phyloP scores from a whole-genome alignment of 495 filamentous ascomycete species.

The Tuber microsphaerosporum region DNA sequence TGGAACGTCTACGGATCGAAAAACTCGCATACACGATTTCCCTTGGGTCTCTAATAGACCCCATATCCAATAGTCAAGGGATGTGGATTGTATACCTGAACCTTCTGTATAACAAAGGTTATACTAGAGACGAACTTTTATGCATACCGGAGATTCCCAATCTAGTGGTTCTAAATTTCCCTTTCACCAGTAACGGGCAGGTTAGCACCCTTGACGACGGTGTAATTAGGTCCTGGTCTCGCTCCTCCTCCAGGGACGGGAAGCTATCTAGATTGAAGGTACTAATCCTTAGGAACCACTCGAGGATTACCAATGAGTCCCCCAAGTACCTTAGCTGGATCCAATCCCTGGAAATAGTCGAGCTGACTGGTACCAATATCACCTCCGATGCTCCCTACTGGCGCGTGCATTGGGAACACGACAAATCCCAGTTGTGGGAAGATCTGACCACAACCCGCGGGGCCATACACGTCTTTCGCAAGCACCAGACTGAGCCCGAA shows the following conservation, averaged over 20 bases:
- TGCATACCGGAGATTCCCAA: conserved; percentile 25
- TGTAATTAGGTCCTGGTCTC: conserved; percentile 29
- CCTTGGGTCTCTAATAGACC: conserved; percentile 21
- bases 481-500: not conserved
- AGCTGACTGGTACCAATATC: conserved; percentile 48
- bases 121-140: conserved; percentile 31
- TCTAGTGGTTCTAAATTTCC: conserved; percentile 25
- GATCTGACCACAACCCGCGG: not conserved
- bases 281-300: conserved; percentile 27
- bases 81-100: conserved; percentile 33
- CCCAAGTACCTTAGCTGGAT: conserved; percentile 43
- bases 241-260: conserved; percentile 24
- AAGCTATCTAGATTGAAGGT: conserved; percentile 25
- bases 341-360: conserved; percentile 52
- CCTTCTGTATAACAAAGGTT: conserved; percentile 23
- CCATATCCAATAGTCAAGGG: conserved; percentile 20
- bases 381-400: conserved; percentile 47
- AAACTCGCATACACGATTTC: conserved; percentile 9
- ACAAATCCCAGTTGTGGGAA: conserved; percentile 17
- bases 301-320: conserved; percentile 19
- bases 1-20: conserved; percentile 1
- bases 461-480: not conserved
- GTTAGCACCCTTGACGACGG: conserved; percentile 29
- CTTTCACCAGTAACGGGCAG: conserved; percentile 13
- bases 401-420: conserved; percentile 35